Evolutionary conservation across 1,284 basidiomycete genomes (phyloP).

Genomic region (Irpex sp.): DNA sequence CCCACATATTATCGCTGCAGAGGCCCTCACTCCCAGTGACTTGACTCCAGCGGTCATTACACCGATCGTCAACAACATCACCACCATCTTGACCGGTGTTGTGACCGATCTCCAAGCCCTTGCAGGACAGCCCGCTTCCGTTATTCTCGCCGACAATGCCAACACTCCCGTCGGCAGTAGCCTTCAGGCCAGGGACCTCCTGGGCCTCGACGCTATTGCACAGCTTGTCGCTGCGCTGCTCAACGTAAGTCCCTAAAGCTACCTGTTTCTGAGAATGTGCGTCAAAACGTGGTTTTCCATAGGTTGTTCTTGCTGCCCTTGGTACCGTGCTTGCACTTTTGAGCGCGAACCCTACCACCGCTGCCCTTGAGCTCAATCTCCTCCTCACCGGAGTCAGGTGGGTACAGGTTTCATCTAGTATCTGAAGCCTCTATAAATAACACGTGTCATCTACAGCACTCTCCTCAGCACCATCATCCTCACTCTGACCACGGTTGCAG

Average conservation of each 20-base stretch:
- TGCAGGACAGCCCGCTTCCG: background rate
- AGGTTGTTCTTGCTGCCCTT: background rate
- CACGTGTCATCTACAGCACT: background rate
- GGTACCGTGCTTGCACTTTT: background rate
- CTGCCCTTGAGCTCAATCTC: background rate
- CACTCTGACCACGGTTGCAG: background rate
- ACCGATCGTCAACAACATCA: background rate
- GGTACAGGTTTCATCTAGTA: background rate
- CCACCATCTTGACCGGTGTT: background rate
- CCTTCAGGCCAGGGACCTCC: background rate
- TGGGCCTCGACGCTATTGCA: background rate
- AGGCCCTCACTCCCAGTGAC: background rate
- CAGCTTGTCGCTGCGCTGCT: background rate
- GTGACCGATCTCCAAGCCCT: background rate
- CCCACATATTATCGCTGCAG: background rate
- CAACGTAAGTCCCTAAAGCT: background rate
- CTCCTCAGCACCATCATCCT: background rate
- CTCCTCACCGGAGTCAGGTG: background rate
- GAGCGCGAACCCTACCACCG: background rate
- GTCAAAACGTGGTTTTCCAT: background rate
- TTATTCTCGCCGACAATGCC: background rate
- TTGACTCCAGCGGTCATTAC: background rate
- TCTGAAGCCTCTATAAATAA: background rate
- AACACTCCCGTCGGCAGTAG: background rate
- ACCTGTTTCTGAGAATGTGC: background rate